Conservation (phyloP, 257 asterid species). For the Jacaranda mimosifolia region DNA sequence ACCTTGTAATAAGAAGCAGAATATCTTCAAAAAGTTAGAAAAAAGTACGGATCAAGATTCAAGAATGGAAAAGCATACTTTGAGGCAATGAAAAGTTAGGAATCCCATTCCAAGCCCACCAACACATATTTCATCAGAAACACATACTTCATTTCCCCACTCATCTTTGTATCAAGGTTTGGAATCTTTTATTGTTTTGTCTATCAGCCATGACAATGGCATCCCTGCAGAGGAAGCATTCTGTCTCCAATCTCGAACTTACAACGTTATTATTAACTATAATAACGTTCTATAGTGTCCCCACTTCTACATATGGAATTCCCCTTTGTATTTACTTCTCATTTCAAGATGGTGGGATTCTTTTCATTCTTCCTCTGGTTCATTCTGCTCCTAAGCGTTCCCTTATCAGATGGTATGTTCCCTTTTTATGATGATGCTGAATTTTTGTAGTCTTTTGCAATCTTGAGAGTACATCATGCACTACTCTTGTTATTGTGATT, state of each 20-base stretch:
- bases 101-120: slow-evolving; percentile 61
- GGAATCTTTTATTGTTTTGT: slow-evolving; percentile 56
- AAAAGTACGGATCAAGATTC: slow-evolving; percentile 48
- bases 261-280: slow-evolving; percentile 10
- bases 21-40: slow-evolving; percentile 3
- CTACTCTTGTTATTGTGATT: background rate
- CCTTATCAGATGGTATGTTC: slow-evolving; percentile 52
- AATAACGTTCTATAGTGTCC: background rate
- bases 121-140: slow-evolving; percentile 26
- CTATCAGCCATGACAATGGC: slow-evolving; percentile 42
- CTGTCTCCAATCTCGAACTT: background rate
- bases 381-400: slow-evolving; percentile 41
- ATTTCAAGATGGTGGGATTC: slow-evolving; percentile 49
- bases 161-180: slow-evolving; percentile 56
- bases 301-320: slow-evolving; percentile 43
- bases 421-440: background rate
- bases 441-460: background rate
- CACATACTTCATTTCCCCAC: slow-evolving; percentile 8
- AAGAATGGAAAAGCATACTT: slow-evolving; percentile 42
- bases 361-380: slow-evolving; percentile 40
- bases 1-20: background rate
- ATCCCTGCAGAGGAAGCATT: slow-evolving; percentile 53
- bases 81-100: slow-evolving; percentile 50
- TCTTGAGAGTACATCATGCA: background rate
- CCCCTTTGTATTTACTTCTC: slow-evolving; percentile 26